Conservation (phyloP, 495 filamentous ascomycete species). For the Neurospora tetraspora region DNA sequence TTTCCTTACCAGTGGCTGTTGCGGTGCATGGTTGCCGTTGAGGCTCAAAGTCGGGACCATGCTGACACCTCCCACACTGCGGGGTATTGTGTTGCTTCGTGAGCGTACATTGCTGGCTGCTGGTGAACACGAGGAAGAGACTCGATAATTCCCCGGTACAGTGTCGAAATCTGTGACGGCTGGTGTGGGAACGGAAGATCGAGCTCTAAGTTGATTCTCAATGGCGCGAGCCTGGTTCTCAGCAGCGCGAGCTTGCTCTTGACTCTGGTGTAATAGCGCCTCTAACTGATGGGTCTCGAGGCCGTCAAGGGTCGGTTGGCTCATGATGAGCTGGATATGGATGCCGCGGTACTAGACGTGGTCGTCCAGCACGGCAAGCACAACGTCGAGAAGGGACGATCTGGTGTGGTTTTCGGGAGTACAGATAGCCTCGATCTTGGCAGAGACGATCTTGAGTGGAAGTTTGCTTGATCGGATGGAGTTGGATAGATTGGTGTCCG, state of each 20-base stretch:
- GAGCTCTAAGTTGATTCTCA: slow-evolving; percentile 12
- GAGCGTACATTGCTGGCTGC: slow-evolving; percentile 20
- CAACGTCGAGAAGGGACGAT: background rate
- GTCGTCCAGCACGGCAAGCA: background rate
- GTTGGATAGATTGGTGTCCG: background rate
- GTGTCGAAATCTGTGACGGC: slow-evolving; percentile 7
- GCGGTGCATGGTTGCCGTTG: slow-evolving; percentile 1
- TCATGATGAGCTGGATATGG: slow-evolving; percentile 10
- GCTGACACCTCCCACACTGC: slow-evolving; percentile 9
- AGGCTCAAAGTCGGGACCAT: background rate
- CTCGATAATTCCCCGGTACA: slow-evolving; percentile 21
- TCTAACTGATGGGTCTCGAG: slow-evolving; percentile 9
- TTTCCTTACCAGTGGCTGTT: slow-evolving; percentile 13
- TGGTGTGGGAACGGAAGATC: slow-evolving; percentile 1
- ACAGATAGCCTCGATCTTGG: background rate
- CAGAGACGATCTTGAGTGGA: background rate
- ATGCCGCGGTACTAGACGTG: background rate
- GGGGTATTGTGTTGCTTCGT: slow-evolving; percentile 25
- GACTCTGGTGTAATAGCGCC: slow-evolving; percentile 7
- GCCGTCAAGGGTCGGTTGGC: slow-evolving; percentile 3
- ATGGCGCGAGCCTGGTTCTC: slow-evolving; percentile 6
- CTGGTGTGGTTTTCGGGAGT: background rate
- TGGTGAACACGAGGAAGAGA: slow-evolving; percentile 11
- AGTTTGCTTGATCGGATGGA: background rate
- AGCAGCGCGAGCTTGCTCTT: slow-evolving; percentile 10